Base-by-base conservation (phyloP, 345 rosid species). In the Zanthoxylum bungeanum region DNA sequence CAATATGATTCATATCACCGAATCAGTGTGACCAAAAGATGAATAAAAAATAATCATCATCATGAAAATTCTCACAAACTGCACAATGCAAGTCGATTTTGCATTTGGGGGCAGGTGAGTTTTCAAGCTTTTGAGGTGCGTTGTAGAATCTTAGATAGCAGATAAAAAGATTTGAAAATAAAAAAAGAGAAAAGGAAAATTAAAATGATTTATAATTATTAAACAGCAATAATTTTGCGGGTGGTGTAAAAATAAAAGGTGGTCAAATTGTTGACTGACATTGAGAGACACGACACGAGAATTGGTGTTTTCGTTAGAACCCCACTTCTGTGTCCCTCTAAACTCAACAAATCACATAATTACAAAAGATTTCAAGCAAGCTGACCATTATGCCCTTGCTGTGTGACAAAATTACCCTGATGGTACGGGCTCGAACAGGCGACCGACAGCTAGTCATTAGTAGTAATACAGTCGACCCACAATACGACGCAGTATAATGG, bases 211-310 rank as follows among this genome's bases (percentile, higher is more conserved):
- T 58, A 75, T 70, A 81, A 84, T 84, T 66, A 80, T 85, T 80
- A 78, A 74, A 72, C 53, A 28, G 75, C 25, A 78, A 85, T 85
- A 68, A 85, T 83, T 81, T 73, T 81, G 86, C 76, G 75, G 77
- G 80, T 28, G 1, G 71, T 70, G 56, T 64, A 64, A 22, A 67
- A 59, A 27, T 44, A 17, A 70, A 73, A 69, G 68, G 27, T 57
- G 82, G 89, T 85, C 86, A 81, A 83, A 71, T 17, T 24, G 85
- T 77, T 85, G 86, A 75, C 86, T 75, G 84, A 77, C 76, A 83
- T 44, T 67, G 79, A 36, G 74, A 53, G 75, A 76, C 77, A 70
- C 72, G 62, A 73, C 17, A 44, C 12, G 16, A 44, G 74, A 64
- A 76, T 31, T 60, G 55, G 65, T 68, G 62, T 69, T 71, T 75